Base-by-base conservation (phyloP, 371 early-diverging fungal species). In the Encephalitozoon cuniculi region DNA sequence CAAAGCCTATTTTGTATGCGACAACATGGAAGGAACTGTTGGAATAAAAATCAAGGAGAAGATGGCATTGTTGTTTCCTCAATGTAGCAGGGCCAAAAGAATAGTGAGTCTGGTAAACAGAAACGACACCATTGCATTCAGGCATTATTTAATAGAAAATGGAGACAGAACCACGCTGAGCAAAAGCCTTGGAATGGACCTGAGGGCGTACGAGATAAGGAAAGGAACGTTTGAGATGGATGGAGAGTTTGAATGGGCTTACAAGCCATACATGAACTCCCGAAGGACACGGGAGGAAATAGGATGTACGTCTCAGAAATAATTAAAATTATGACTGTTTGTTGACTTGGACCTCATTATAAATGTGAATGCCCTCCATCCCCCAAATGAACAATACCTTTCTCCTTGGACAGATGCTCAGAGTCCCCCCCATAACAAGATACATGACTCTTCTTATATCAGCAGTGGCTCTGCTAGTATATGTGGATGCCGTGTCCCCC, bases 1-100 rank as follows among this genome's bases (percentile, higher is more conserved):
- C 37, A 94, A 87, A 81, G 93, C 94, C 37, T 94, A 95, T 79
- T 87, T 97, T 66, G 92, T 97, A 73, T 91, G 94, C 82, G 87
- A 95, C 82, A 92, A 92, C 77, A 94, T 96, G 82, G 89, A 88
- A 52, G 88, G 43, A 25, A 90, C 89, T 76, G 86, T 95, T 32
- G 96, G 97, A 59, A 82, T 83, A 39, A 87, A 93, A 72, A 90
- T 92, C 46, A 76, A 77, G 15, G 44, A 68, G 28, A 68, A 63
- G 59, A 34, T 80, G 1, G 34, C 40, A 9, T 8, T 46, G 21
- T 43, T 77, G 25, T 79, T 82, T 52, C 75, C 84, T 4, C 34
- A 26, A 15, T 64, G 72, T 26, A 59, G 74, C 54, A 71, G 77
- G 23, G 77, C 71, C 21, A 77, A 77, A 44, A 83, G 86, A 85